Evolutionary conservation across 1,284 basidiomycete genomes (phyloP).

Genomic region (Cutaneotrichosporon sp.): DNA sequence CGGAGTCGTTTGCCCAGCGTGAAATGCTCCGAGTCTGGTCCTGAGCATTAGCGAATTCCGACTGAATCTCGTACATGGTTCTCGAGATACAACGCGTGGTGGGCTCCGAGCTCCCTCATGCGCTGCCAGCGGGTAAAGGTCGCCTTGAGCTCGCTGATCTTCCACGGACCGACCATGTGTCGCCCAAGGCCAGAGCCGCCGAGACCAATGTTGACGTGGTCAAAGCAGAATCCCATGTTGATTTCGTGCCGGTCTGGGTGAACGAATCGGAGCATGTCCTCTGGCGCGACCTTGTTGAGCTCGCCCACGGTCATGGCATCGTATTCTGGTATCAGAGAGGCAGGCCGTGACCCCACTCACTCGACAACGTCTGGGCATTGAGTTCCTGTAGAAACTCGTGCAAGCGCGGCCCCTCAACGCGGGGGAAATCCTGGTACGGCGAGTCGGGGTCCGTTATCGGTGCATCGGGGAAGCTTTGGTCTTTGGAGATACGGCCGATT

Average conservation of each 20-base stretch:
- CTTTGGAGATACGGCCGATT: slow-evolving; percentile 19
- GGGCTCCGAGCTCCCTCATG: slow-evolving; percentile 58
- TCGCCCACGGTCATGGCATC: neutral
- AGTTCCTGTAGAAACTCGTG: slow-evolving; percentile 67
- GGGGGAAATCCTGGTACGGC: slow-evolving; percentile 56
- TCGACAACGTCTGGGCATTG: slow-evolving; percentile 55
- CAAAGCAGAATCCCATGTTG: slow-evolving; percentile 8
- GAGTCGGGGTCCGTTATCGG: slow-evolving; percentile 54
- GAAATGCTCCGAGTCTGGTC: slow-evolving; percentile 57
- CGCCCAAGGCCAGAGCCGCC: neutral
- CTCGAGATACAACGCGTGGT: slow-evolving; percentile 7
- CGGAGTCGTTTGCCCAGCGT: slow-evolving; percentile 60
- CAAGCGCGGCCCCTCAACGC: slow-evolving; percentile 60
- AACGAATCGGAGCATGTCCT: slow-evolving; percentile 56
- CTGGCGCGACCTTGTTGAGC: slow-evolving; percentile 55
- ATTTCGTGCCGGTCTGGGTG: slow-evolving; percentile 57
- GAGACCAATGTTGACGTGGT: slow-evolving; percentile 32
- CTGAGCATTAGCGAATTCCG: too few relatives aligned
- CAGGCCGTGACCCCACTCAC: neutral
- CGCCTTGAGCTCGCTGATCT: slow-evolving; percentile 57
- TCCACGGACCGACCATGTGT: slow-evolving; percentile 48
- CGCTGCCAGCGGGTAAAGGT: slow-evolving; percentile 60
- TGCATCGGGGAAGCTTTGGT: slow-evolving; percentile 61
- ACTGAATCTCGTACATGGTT: too few relatives aligned
- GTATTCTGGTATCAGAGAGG: neutral